Percentiles rank a stretch among this genome's conserved stretches.
phyloP scores from a whole-genome alignment of 345 rosid genomes.

The Raphanus raphanistrum region DNA sequence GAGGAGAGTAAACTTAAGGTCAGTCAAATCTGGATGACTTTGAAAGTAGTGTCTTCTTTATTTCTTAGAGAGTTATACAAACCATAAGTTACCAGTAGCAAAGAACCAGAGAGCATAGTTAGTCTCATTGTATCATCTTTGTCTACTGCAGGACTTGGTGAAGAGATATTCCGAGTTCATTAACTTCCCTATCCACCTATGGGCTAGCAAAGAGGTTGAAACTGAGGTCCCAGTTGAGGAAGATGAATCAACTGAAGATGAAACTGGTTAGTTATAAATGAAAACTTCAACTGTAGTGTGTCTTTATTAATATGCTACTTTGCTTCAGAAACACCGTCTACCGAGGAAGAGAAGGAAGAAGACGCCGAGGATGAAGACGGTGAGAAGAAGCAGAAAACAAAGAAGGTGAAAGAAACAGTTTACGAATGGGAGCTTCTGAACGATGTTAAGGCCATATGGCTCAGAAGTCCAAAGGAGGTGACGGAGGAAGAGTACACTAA shows the following conservation, averaged over 20 bases:
- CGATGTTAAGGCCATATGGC: slow-evolving; percentile 97
- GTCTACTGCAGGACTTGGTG: slow-evolving; percentile 75
- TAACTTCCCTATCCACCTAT: slow-evolving; percentile 84
- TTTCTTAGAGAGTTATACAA: too few species aligned
- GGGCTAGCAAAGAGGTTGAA: slow-evolving; percentile 95
- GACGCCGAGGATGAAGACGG: slow-evolving; percentile 66
- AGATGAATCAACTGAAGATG: slow-evolving; percentile 79
- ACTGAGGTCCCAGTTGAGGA: slow-evolving; percentile 87
- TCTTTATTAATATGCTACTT: slow-evolving; percentile 38
- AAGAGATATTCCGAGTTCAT: slow-evolving; percentile 95
- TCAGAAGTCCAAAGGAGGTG: slow-evolving; percentile 94
- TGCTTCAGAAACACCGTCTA: slow-evolving; percentile 49
- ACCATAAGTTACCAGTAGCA: too few species aligned
- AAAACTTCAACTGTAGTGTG: background rate
- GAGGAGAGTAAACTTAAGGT: slow-evolving; percentile 95
- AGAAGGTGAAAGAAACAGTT: slow-evolving; percentile 76
- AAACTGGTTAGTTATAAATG: slow-evolving; percentile 49
- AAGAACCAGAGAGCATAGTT: too few species aligned
- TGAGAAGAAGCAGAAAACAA: slow-evolving; percentile 77
- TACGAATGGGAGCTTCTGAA: slow-evolving; percentile 91
- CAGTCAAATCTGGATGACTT: slow-evolving; percentile 7
- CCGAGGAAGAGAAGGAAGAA: slow-evolving; percentile 69
- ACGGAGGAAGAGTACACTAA: slow-evolving; percentile 90
- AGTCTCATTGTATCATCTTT: background rate
- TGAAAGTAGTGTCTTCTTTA: slow-evolving; percentile 5